Evolutionary conservation across 495 filamentous ascomycete genomes (phyloP), one percentile per base, ranked within the genome.

Genomic region (Thozetella sp.): DNA sequence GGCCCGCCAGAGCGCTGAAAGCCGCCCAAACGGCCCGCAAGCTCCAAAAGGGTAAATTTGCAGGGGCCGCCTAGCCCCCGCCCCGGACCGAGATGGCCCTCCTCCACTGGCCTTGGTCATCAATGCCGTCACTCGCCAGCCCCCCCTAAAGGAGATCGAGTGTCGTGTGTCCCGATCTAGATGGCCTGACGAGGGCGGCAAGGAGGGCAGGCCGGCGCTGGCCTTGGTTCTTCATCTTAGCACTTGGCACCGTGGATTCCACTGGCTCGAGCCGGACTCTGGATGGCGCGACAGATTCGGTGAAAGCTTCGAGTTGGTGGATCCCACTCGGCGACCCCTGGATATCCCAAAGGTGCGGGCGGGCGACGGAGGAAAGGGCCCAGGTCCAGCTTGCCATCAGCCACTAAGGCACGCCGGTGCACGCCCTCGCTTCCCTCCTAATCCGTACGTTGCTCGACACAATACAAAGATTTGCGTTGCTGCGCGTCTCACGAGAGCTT

Each of bases 401-500:
- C 65, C 67, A 58, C 67, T 66, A 68, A 67, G 67, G 68, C 64
- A 64, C 67, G 64, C 46, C 30, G 15, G 59, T 58, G 63, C 61
- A 63, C 65, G 67, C 55, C 67, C 57, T 57, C 57, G 57, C 34
- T 22, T 25, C 25, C 53, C 56, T 63, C 58, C 60, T 60, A 54
- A 54, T 59, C 55, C 50, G 27, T 37, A 48, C 45, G 58, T 53
- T 55, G 22, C 43, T 19, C 24, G 60, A 37, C 26, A 52, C 61
- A 37, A 51, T 66, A 67, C 66, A 68, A 68, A 66, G 59, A 53
- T 65, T 62, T 65, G 30, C n/a, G 52, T 25, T 67, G 64, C 56
- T 63, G 61, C 70, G 68, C 66, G 68, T 71, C 59, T 69, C 66
- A 63, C 63, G 22, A 30, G 25, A 27, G 34, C 64, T 66, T 69